phyloP scores from a whole-genome alignment of 805 yeast species.

The Ogataea zsoltii region DNA sequence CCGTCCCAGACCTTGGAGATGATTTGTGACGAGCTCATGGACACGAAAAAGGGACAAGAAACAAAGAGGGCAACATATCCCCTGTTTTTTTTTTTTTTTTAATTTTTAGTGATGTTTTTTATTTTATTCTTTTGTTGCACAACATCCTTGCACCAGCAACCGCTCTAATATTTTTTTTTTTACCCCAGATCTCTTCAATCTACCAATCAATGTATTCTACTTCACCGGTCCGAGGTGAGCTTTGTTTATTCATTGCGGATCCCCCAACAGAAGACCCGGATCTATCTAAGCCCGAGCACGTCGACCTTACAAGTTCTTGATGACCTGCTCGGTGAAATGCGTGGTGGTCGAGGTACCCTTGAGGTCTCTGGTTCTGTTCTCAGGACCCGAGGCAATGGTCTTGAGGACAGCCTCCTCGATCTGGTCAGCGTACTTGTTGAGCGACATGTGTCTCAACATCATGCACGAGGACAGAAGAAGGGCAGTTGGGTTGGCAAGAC shows the following conservation, averaged over 20 bases:
- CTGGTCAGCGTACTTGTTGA: conserved; percentile 75
- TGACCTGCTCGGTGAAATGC: conserved; percentile 91
- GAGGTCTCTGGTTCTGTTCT: conserved; percentile 95
- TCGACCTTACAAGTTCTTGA: conserved; percentile 58
- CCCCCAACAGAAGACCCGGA: neutral
- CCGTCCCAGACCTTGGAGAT: conserved; percentile 53
- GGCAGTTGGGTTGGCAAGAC: conserved; percentile 99
- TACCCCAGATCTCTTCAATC: too few relatives aligned
- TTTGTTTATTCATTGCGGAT: neutral
- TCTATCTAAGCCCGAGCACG: neutral
- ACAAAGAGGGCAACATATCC: neutral
- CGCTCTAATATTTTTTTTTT: too few relatives aligned
- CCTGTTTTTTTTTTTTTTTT: too few relatives aligned
- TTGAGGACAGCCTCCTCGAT: conserved; percentile 84
- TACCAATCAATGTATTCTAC: too few relatives aligned
- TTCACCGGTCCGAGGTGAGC: too few relatives aligned
- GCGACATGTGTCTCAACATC: conserved; percentile 99
- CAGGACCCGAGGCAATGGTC: conserved; percentile 94
- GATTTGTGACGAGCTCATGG: conserved; percentile 34
- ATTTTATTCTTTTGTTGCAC: too few relatives aligned
- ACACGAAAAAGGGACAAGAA: neutral
- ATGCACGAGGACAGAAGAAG: conserved; percentile 91
- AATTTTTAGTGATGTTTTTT: too few relatives aligned
- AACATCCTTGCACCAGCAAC: too few relatives aligned
- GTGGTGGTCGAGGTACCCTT: conserved; percentile 88